Base-by-base conservation (phyloP, 2,329 filamentous ascomycete species). In the Mariannaea elegans region DNA sequence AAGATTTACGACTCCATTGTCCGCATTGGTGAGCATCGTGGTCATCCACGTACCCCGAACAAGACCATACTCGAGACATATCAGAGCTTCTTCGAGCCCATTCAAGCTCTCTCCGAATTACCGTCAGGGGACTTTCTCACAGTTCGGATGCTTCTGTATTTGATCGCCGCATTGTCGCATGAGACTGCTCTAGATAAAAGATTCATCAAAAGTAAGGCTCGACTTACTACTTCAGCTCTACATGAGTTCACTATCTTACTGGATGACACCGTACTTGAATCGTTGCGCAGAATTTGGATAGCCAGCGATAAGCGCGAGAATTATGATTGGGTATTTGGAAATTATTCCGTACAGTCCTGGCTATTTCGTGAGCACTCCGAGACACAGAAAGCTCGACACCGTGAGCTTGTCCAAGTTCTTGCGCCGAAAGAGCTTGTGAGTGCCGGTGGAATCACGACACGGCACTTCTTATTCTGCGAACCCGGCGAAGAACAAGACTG, bases 121-220 rank as follows among this genome's bases (percentile, higher is more conserved):
- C 32, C 18, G 7, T 34, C 44, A 13, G 52, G 52, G 3, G 21
- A 56, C 34, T 56, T 56, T 16, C 18, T 42, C 10, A n/a, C 24
- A 16, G 44, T 44, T 12, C 52, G 44, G 13, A 48, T 56, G 44
- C 3, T 36, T 2, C 34, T 56, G 2, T 56, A 56, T 39, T 16
- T 56, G 24, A 23, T 14, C 6, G 9, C 24, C 12, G 45, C 52
- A 21, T 32, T 48, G 8, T 24, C 10, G 6, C 5, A 18, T 12
- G 34, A 56, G 21, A 7, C n/a, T 21, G 42, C 34, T 3, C 6
- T 56, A 3, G 14, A 48, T 6, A 49, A 14, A 9, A 12, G 6
- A 6, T 42, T 18, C 6, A 2, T 24, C n/a, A 48, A 19, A 10
- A 29, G 12, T 7, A 39, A 23, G 23, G 24, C 16, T 13, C 44